phyloP scores from a whole-genome alignment of 2,329 filamentous ascomycete genomes.

The Plectosphaerella cucumerina region DNA sequence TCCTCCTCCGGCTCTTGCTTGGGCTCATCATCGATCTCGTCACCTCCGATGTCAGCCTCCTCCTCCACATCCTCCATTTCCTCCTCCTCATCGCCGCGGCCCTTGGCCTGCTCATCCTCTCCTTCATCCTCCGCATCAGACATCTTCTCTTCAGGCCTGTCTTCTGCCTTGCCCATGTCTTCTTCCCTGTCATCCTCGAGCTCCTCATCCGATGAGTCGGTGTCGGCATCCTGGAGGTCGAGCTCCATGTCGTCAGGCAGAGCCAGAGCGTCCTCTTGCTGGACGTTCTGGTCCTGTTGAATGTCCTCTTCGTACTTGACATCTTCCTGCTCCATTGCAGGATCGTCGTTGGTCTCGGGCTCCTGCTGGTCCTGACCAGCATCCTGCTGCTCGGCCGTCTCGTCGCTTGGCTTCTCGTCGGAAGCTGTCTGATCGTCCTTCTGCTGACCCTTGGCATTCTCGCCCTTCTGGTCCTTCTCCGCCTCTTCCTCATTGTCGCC shows the following conservation, averaged over 20 bases:
- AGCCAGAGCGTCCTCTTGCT: conserved; percentile 78
- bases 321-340: conserved; percentile 54
- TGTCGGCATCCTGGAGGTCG: conserved; percentile 67
- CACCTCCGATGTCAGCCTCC: conserved; percentile 22
- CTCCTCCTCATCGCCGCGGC: conserved; percentile 27
- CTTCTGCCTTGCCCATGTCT: conserved; percentile 30
- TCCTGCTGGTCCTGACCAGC: conserved; percentile 40
- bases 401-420: conserved; percentile 52
- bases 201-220: conserved; percentile 48
- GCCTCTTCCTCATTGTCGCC: conserved; percentile 74
- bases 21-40: conserved; percentile 43
- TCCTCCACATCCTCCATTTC: conserved; percentile 29
- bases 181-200: conserved; percentile 50
- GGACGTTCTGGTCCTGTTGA: conserved; percentile 67
- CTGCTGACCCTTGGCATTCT: conserved; percentile 67
- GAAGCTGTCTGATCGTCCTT: conserved; percentile 57
- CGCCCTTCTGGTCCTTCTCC: conserved; percentile 76
- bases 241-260: conserved; percentile 87
- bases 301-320: conserved; percentile 53
- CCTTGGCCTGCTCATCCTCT: conserved; percentile 20
- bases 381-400: conserved; percentile 32
- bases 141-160: conserved; percentile 29
- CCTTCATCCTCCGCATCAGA: conserved; percentile 25
- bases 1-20: conserved; percentile 43
- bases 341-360: conserved; percentile 45